Conservation (phyloP, 495 filamentous ascomycete species). For the Penicillium tannophilum region DNA sequence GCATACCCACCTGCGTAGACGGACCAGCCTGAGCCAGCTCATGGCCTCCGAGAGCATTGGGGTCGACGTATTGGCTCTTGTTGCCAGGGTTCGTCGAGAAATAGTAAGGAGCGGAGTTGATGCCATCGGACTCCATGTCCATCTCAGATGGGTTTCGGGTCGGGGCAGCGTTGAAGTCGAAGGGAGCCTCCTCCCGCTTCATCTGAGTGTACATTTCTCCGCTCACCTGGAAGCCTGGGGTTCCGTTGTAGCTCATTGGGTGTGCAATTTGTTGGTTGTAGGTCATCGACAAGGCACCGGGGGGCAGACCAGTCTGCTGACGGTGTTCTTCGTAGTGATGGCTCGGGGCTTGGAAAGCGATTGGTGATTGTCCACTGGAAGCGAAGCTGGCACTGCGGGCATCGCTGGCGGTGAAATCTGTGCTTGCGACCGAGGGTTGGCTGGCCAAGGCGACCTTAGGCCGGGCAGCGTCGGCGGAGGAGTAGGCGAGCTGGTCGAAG, state of each 20-base stretch:
- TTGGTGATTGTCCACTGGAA: conserved; percentile 49
- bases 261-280: conserved; percentile 35
- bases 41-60: conserved; percentile 65
- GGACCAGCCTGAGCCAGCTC: conserved; percentile 49
- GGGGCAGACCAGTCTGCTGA: conserved; percentile 87
- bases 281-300: conserved; percentile 72
- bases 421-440: conserved; percentile 41
- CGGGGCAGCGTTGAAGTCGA: conserved; percentile 60
- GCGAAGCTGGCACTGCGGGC: conserved; percentile 44
- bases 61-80: conserved; percentile 64
- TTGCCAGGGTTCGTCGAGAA: conserved; percentile 40
- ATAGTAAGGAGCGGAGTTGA: conserved; percentile 62
- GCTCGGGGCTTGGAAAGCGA: conserved; percentile 74
- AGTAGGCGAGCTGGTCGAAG: conserved; percentile 51
- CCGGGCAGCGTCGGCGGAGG: conserved; percentile 41
- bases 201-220: conserved; percentile 52
- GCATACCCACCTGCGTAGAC: conserved; percentile 68
- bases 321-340: conserved; percentile 91
- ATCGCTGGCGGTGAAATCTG: conserved; percentile 42
- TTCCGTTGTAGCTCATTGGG: conserved; percentile 27
- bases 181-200: conserved; percentile 51
- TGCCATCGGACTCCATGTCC: conserved; percentile 57
- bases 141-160: conserved; percentile 55
- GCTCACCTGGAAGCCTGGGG: conserved; percentile 47
- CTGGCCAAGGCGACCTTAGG: conserved; percentile 42